Evolutionary conservation across 768 basidiomycete species (phyloP), one percentile per base, ranked within the genome.

Genomic region (Phylloporus arenicola): DNA sequence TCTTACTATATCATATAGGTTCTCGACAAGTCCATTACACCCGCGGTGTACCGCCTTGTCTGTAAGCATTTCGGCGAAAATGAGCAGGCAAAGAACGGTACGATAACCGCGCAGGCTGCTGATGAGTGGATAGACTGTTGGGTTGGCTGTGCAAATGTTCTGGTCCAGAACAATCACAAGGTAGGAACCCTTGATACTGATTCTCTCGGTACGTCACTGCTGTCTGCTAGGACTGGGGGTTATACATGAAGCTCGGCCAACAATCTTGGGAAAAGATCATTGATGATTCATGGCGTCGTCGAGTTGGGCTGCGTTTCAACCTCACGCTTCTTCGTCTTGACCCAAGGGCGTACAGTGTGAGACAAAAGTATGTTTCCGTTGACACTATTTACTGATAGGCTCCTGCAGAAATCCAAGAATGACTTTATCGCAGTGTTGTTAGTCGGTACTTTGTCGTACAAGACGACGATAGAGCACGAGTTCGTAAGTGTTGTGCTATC

Each of bases 81-180:
- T 17, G 56, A 60, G 27, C 39, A 58, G 16, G 52, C 50, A 14
- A 55, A 47, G 47, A 50, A 43, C 10, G 56, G 57, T 19, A 57
- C 64, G 43, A 49, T 55, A 48, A 57, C 64, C 43, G 42, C 54
- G 9, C 52, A 52, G 25, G 75, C 78, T 44, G 74, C 81, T 24
- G 79, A 81, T 57, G 61, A 65, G 24, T 80, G 88, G 73, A 73
- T 88, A 29, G 78, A 81, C 48, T 84, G 83, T 57, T 92, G 88
- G 87, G 72, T 86, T 7, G 80, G 82, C 5, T 89, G 84, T 56
- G 81, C 80, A 1, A 74, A 74, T 48, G 74, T 90, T 16, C 58
- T 83, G 14, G 76, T 86, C 6, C 76, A 78, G 55, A 79, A 80
- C 50, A 63, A 70, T 19, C 52, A 70, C 49, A 68, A 69, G 58